Evolutionary conservation across 176 grass and related monocot species (phyloP), one percentile per base, ranked within the genome.

Genomic region (Chrysopogon serrulatus): DNA sequence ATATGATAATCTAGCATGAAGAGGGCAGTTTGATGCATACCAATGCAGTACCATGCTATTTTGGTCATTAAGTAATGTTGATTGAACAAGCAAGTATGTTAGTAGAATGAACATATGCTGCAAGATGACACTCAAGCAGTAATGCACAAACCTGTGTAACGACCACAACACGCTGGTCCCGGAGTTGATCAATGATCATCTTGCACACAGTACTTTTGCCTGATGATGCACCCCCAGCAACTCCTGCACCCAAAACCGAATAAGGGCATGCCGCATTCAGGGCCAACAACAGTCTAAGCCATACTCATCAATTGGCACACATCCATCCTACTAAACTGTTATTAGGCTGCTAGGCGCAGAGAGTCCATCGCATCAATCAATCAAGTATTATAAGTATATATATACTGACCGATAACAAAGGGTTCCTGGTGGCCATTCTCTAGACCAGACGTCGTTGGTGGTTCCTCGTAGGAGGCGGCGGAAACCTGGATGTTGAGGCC

Each of bases 131-230:
- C 27, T 31, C 2, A 47, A 48, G 18, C 19, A 63, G 14, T 10
- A 27, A 68, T 37, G 57, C 43, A 71, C 36, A 49, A 79, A 98
- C 95, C 92, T 98, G 95, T 53, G 86, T 94, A 78, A 98, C 88
- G 82, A 89, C 88, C 28, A 91, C 93, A 44, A 92, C 90, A 16
- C 93, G 90, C 33, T 96, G 93, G 76, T 96, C 92, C 5, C 87
- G 72, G 42, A 98, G 88, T 48, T 98, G 95, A 77, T 98, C 88
- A 4, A 98, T 98, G 73, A 98, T 98, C 95, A 98, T 93, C 71
- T 91, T 92, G 86, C 92, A 98, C 6, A 98, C 95, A 17, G 90
- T 92, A 18, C 86, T 92, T 80, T 96, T 96, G 26, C 93, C 93
- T 51, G 93, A 96, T 68, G 93, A 87, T 10, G 93, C 88, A 30